Evolutionary conservation across 306 rosid genomes (phyloP).

Genomic region (Cucurbita ficifolia): DNA sequence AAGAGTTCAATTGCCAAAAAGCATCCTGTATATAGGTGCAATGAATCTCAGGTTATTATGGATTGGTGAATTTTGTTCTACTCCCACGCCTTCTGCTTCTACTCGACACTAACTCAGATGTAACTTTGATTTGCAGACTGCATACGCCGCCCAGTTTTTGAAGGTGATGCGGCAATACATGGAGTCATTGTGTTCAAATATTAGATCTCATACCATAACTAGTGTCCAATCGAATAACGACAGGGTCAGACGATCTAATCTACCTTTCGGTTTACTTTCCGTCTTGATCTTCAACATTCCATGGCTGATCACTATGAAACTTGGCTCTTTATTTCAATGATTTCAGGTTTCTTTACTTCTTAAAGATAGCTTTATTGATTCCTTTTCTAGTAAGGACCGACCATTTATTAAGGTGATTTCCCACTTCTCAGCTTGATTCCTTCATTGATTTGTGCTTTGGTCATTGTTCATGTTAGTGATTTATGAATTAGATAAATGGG

Average conservation of each 20-base stretch:
- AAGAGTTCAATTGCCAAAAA: conserved; percentile 44
- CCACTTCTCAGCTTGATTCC: background rate
- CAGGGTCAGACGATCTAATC: conserved; percentile 38
- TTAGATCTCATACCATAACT: conserved; percentile 70
- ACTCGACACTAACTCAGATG: background rate
- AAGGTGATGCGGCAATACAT: conserved; percentile 41
- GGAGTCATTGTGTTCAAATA: conserved; percentile 75
- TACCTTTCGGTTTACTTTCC: conserved; percentile 4
- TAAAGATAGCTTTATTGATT: conserved; percentile 82
- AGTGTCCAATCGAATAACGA: conserved; percentile 72
- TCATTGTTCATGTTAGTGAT: background rate
- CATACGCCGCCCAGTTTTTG: conserved; percentile 53
- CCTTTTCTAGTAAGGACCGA: conserved; percentile 66
- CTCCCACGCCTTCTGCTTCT: background rate
- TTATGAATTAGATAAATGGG: background rate
- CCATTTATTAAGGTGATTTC: conserved; percentile 71
- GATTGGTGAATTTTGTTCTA: conserved; percentile 8
- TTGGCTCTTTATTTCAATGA: conserved; percentile 7
- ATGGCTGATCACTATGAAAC: background rate
- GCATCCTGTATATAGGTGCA: conserved; percentile 87
- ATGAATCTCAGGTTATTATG: conserved; percentile 60
- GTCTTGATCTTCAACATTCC: background rate
- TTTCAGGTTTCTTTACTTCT: conserved; percentile 95
- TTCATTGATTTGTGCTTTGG: background rate
- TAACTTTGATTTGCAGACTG: conserved; percentile 32